Evolutionary conservation across 2,329 filamentous ascomycete genomes (phyloP), one percentile per base, ranked within the genome.

Genomic region (Phoma herbarum): DNA sequence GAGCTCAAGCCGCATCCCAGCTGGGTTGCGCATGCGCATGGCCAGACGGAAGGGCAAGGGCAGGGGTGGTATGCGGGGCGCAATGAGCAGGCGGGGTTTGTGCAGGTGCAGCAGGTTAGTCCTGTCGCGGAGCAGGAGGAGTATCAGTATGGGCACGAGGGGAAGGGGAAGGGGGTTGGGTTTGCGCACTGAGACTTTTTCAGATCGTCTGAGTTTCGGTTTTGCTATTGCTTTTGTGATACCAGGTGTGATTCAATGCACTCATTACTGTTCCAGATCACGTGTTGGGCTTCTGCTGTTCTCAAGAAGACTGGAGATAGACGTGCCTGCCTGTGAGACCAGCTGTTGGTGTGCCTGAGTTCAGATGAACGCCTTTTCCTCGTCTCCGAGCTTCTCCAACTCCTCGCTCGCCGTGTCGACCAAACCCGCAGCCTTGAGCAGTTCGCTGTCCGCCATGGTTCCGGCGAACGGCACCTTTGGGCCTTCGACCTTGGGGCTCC

Each of bases 351-450:
- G 16, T 25, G 2, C 8, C 22, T 16, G 18, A 11, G 9, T 22
- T 57, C 46, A 57, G 9, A 57, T 4, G 14, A 57, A 57, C 16
- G 42, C 42, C 22, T 57, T 57, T 22, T 54, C 31, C 9, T 56
- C 53, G 3, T 49, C 56, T 14, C 56, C 41, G n/a, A 67, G 23
- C 46, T 62, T 65, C 26, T 52, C 53, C 44, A 66, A 23, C 57
- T 68, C 66, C 39, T 62, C 63, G 23, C 65, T 54, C 10, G 62
- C 67, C 35, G 59, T 66, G 20, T 64, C 67, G 4, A 65, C 41
- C 48, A 75, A 43, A 3, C 73, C 75, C 4, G 70, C 72, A 5
- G 61, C 67, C 61, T 65, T 70, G 16, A 75, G 60, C 41, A 75
- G 47, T 44, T 72, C 69, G 23, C 65, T 70, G 41, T 75, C 72